Percentiles rank a stretch among this genome's conserved stretches.
phyloP scores from a whole-genome alignment of 345 rosid species.

The Pugionium cornutum region DNA sequence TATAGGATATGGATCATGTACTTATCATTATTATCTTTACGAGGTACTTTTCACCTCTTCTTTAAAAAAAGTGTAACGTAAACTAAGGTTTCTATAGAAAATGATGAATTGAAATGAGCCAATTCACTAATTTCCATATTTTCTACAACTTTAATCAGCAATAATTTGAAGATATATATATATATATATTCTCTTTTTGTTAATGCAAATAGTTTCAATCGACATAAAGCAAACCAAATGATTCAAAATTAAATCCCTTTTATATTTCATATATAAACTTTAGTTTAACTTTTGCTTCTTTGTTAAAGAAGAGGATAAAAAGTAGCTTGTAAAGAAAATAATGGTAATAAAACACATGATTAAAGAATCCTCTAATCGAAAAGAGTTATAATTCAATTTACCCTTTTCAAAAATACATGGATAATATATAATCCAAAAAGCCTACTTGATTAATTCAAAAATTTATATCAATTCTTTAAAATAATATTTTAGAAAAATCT shows the following conservation, averaged over 20 bases:
- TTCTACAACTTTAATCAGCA: too few species aligned
- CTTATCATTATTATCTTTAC: constrained; percentile 42
- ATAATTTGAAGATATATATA: not conserved
- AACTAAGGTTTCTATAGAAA: not conserved
- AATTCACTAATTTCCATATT: too few species aligned
- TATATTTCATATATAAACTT: constrained; percentile 7
- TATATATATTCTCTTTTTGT: not conserved
- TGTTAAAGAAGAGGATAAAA: constrained; percentile 13
- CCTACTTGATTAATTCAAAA: not conserved
- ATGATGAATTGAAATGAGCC: too few species aligned
- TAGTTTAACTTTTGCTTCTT: constrained; percentile 17
- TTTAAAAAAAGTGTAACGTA: constrained; percentile 26
- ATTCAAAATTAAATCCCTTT: not conserved
- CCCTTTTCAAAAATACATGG: not conserved
- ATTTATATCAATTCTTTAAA: too few species aligned
- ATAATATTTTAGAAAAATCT: too few species aligned
- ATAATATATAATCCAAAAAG: too few species aligned
- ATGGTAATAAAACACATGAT: too few species aligned
- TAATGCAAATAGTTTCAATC: constrained; percentile 2
- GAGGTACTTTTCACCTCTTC: constrained; percentile 28
- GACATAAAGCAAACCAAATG: not conserved
- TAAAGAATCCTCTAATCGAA: constrained; percentile 18
- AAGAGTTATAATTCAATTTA: not conserved
- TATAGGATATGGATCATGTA: constrained; percentile 37
- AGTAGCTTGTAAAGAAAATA: constrained; percentile 33